phyloP scores from a whole-genome alignment of 2,329 filamentous ascomycete genomes.

The Chrysoporthe austroafricana region DNA sequence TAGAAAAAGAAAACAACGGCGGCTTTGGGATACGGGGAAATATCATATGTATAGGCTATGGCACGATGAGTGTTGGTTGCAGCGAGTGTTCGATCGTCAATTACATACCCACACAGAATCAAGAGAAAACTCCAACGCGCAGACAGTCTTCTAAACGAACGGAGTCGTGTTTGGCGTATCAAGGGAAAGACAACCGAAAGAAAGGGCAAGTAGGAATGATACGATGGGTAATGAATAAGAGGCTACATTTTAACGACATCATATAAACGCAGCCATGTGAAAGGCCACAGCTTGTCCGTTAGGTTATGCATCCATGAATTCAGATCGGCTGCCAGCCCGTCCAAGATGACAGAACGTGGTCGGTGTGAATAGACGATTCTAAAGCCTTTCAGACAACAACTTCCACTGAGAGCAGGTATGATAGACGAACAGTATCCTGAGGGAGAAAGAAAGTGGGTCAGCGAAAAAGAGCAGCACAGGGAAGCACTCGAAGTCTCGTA shows the following conservation, averaged over 20 bases:
- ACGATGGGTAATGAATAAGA: background rate
- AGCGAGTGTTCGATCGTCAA: constrained; percentile 19
- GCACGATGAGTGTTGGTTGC: background rate
- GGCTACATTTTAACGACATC: background rate
- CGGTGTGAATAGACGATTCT: too few species aligned
- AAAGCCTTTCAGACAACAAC: too few species aligned
- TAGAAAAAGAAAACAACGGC: constrained; percentile 35
- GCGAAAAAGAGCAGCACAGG: too few species aligned
- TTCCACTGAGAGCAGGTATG: too few species aligned
- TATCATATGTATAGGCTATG: background rate
- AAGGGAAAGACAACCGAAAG: background rate
- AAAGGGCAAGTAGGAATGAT: background rate
- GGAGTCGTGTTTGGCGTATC: background rate
- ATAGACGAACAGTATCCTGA: too few species aligned
- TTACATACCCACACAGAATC: constrained; percentile 8
- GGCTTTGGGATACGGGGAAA: background rate
- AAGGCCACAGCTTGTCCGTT: background rate
- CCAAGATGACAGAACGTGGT: background rate
- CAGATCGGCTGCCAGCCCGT: background rate
- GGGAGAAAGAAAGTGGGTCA: too few species aligned
- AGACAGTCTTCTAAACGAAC: background rate
- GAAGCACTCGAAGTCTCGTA: too few species aligned
- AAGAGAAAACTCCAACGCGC: background rate
- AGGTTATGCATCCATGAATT: too few species aligned
- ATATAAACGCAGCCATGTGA: background rate